Evolutionary conservation across 2,329 filamentous ascomycete genomes (phyloP).

Genomic region (Aspergillus thermomutatus): DNA sequence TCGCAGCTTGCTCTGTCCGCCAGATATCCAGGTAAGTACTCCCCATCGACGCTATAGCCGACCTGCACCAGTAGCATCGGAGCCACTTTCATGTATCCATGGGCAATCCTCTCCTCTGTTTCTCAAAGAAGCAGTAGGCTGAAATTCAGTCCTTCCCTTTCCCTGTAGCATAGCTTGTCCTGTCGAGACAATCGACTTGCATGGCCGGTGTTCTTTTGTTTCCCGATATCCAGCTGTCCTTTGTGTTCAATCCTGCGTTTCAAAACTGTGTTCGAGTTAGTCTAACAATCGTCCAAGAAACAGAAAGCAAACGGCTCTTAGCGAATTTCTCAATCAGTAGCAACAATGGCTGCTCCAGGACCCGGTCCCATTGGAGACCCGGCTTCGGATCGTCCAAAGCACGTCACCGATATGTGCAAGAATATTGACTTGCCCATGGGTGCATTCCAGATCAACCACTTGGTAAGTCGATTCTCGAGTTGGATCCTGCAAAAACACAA

Average conservation of each 20-base stretch:
- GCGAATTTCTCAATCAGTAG: neutral
- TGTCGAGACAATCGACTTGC: neutral
- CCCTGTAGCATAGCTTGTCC: neutral
- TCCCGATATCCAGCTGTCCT: neutral
- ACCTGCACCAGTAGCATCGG: neutral
- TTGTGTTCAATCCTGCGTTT: neutral
- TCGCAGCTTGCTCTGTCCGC: neutral
- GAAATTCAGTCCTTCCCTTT: neutral
- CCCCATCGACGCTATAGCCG: neutral
- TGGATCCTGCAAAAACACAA: neutral
- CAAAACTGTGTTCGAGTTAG: neutral
- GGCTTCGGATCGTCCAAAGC: slow-evolving; percentile 17
- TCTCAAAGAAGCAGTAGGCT: neutral
- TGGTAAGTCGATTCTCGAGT: slow-evolving; percentile 18
- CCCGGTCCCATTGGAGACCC: slow-evolving; percentile 12
- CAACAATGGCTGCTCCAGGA: slow-evolving; percentile 3
- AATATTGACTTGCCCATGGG: slow-evolving; percentile 23
- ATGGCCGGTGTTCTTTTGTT: neutral
- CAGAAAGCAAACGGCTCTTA: neutral
- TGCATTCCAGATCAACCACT: slow-evolving; percentile 20
- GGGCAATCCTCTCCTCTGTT: neutral
- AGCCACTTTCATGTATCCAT: neutral
- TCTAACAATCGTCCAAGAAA: neutral
- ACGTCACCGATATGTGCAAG: slow-evolving; percentile 19
- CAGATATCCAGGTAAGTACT: neutral